Percentiles rank a stretch among this genome's conserved stretches.
phyloP scores from a whole-genome alignment of 495 filamentous ascomycete species.

The Aspergillus bridgeri region DNA sequence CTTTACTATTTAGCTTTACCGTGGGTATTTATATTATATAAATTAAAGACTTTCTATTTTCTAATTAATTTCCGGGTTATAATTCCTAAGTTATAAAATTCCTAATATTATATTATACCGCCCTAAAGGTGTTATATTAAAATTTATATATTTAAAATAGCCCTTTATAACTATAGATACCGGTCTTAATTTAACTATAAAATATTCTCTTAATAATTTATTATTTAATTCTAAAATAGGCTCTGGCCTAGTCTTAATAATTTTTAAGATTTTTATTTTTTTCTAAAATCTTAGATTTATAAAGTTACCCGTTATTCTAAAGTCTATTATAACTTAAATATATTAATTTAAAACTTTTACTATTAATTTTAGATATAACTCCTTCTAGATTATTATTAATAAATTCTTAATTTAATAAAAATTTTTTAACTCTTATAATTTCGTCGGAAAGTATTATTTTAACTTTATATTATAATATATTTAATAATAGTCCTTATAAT shows the following conservation, averaged over 20 bases:
- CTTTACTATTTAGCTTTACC: neutral
- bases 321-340: neutral
- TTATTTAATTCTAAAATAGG: neutral
- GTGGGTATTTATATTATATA: conserved; percentile 1
- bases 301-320: neutral
- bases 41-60: conserved; percentile 1
- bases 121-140: conserved; percentile 6
- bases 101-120: conserved; percentile 14
- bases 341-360: neutral
- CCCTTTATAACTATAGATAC: conserved; percentile 2
- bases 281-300: neutral
- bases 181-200: neutral
- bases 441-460: too few relatives aligned
- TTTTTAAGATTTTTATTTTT: neutral
- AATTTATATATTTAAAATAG: conserved; percentile 4
- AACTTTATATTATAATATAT: too few relatives aligned
- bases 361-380: neutral
- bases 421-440: too few relatives aligned
- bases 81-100: conserved; percentile 6
- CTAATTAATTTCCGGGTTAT: conserved; percentile 12
- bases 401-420: too few relatives aligned
- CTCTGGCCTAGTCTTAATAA: neutral
- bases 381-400: too few relatives aligned
- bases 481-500: too few relatives aligned
- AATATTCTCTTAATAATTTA: neutral